phyloP scores from a whole-genome alignment of 2,329 filamentous ascomycete genomes.

The Alternaria gaisen region DNA sequence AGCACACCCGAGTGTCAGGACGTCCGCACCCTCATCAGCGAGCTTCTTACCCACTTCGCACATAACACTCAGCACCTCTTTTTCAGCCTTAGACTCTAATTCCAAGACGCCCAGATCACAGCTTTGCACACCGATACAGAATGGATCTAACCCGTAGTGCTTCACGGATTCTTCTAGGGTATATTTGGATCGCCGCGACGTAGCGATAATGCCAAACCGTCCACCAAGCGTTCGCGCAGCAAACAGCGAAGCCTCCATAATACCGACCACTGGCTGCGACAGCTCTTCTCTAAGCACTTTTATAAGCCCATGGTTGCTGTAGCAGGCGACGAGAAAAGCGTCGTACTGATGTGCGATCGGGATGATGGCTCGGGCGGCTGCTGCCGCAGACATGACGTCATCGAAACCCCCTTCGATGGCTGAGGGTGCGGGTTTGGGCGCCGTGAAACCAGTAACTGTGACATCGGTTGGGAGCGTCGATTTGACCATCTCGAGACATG shows the following conservation, averaged over 20 bases:
- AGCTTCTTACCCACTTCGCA: conserved; percentile 38
- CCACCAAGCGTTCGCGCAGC: conserved; percentile 60
- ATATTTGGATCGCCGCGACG: not conserved
- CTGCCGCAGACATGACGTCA: conserved; percentile 60
- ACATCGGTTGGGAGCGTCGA: conserved; percentile 46
- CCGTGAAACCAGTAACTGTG: conserved; percentile 61
- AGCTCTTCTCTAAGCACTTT: conserved; percentile 59
- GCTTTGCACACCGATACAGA: conserved; percentile 52
- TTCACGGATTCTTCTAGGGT: not conserved
- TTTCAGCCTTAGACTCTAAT: conserved; percentile 52
- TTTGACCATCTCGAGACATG: conserved; percentile 12
- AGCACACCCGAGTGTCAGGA: conserved; percentile 58
- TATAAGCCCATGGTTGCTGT: conserved; percentile 59
- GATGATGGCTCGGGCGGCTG: conserved; percentile 57
- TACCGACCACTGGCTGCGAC: conserved; percentile 57
- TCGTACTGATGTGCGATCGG: conserved; percentile 55
- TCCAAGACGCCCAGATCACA: conserved; percentile 58
- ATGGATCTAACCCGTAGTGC: not conserved
- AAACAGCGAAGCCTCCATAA: conserved; percentile 63
- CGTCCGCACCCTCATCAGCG: conserved; percentile 55
- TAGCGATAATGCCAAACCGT: not conserved
- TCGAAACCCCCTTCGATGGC: conserved; percentile 63
- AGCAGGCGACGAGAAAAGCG: conserved; percentile 61
- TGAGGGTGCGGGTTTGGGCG: conserved; percentile 58
- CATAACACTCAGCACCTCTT: conserved; percentile 54